Percentiles rank a stretch among this genome's conserved stretches.
These are phyloP conservation scores for Salix exigua DNA, from an alignment of 345 rosid genomes.

Conservation along the genomic window DNA sequence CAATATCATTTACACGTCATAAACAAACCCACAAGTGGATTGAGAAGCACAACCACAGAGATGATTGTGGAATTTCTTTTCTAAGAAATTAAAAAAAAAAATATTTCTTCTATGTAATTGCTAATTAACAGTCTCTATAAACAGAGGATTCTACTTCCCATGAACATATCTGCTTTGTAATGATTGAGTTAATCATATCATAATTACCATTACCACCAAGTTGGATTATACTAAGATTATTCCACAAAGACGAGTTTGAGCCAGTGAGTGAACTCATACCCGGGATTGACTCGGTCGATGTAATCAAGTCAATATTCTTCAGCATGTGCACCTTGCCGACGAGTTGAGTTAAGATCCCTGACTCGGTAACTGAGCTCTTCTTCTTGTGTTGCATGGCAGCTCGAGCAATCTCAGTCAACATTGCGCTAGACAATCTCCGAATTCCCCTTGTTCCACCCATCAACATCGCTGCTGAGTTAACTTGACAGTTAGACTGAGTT, in stretches of 20 bases:
- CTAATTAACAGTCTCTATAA: slow-evolving; percentile 55
- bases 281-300: slow-evolving; percentile 40
- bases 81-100: neutral
- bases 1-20: slow-evolving; percentile 6
- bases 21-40: neutral
- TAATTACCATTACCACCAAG: slow-evolving; percentile 31
- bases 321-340: slow-evolving; percentile 41
- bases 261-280: slow-evolving; percentile 47
- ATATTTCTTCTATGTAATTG: neutral
- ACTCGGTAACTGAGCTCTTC: slow-evolving; percentile 48
- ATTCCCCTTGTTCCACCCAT: slow-evolving; percentile 58
- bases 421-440: slow-evolving; percentile 50
- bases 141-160: slow-evolving; percentile 53
- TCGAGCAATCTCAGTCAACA: slow-evolving; percentile 72
- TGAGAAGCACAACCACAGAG: neutral
- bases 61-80: neutral
- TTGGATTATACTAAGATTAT: slow-evolving; percentile 31
- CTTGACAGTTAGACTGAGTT: slow-evolving; percentile 22
- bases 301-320: slow-evolving; percentile 46
- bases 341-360: slow-evolving; percentile 62
- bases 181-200: slow-evolving; percentile 20
- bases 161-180: slow-evolving; percentile 67
- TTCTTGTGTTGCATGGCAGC: slow-evolving; percentile 59
- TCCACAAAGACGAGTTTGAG: slow-evolving; percentile 22
- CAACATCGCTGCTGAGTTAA: slow-evolving; percentile 49